Evolutionary conservation across 2,329 filamentous ascomycete genomes (phyloP).

Genomic region (Aspergillus fructus): DNA sequence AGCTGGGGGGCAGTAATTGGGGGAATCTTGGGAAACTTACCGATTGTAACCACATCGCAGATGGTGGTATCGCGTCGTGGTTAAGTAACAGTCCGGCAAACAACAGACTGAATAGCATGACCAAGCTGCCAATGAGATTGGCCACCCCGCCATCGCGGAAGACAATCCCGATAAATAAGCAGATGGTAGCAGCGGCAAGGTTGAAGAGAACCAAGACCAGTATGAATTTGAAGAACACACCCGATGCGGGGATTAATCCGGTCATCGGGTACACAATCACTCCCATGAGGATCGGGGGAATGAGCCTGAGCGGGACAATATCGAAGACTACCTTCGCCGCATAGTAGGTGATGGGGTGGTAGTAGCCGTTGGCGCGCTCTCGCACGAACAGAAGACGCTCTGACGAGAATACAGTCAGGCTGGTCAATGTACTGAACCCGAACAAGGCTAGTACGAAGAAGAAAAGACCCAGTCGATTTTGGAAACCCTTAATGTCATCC

Average conservation of each 20-base stretch:
- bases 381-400: conserved; percentile 89
- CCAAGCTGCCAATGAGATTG: conserved; percentile 87
- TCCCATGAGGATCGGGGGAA: conserved; percentile 93
- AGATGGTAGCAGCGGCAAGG: conserved; percentile 87
- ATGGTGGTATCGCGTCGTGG: conserved; percentile 83
- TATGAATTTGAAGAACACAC: conserved; percentile 88
- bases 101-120: conserved; percentile 95
- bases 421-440: conserved; percentile 93
- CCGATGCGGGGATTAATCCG: conserved; percentile 76
- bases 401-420: conserved; percentile 86
- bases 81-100: conserved; percentile 95
- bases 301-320: conserved; percentile 87
- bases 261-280: conserved; percentile 98
- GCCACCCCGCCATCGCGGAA: conserved; percentile 90
- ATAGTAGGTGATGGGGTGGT: conserved; percentile 91
- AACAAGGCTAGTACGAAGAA: conserved; percentile 96
- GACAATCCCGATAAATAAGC: conserved; percentile 92
- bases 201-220: conserved; percentile 94
- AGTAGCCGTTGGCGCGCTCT: conserved; percentile 95
- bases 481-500: conserved; percentile 95
- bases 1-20: not conserved
- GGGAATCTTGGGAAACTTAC: conserved; percentile 46
- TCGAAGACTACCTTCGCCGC: conserved; percentile 97
- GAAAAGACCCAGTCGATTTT: conserved; percentile 94
- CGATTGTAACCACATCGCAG: conserved; percentile 85